These are phyloP conservation scores for Spathaspora boniae DNA, from an alignment of 805 yeast genomes.

Conservation along the genomic window DNA sequence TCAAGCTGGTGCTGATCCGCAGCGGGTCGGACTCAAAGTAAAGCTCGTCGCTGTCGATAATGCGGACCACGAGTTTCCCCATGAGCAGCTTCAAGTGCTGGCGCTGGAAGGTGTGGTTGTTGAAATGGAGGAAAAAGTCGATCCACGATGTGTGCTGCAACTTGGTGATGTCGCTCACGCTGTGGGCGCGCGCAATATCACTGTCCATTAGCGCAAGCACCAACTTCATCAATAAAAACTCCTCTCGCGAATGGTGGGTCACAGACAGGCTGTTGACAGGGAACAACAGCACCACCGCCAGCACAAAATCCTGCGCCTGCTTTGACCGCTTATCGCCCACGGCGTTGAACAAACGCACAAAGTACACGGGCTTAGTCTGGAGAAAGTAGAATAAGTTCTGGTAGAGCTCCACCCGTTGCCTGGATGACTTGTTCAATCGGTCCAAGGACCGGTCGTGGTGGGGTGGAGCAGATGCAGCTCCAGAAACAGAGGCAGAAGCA, in stretches of 20 bases:
- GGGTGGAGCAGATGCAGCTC: conserved; percentile 10
- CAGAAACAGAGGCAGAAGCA: too few relatives aligned
- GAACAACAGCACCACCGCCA: conserved; percentile 22
- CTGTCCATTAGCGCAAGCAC: conserved; percentile 45
- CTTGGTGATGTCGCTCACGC: conserved; percentile 38
- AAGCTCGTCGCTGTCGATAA: conserved; percentile 47
- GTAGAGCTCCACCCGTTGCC: conserved; percentile 59
- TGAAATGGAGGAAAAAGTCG: conserved; percentile 38
- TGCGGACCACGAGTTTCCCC: conserved; percentile 33
- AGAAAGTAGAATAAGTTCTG: conserved; percentile 77
- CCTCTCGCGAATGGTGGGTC: conserved; percentile 59
- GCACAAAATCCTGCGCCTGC: conserved; percentile 20
- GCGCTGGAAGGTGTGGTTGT: conserved; percentile 48
- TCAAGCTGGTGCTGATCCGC: conserved; percentile 44
- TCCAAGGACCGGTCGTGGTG: conserved; percentile 22
- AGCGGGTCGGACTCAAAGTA: conserved; percentile 82
- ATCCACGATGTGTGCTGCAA: conserved; percentile 42
- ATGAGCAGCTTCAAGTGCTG: conserved; percentile 38
- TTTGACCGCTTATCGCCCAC: conserved; percentile 23
- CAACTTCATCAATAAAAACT: conserved; percentile 58
- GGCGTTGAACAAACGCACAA: conserved; percentile 50
- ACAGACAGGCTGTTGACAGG: conserved; percentile 29
- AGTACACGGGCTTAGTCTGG: conserved; percentile 78
- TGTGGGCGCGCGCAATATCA: conserved; percentile 31
- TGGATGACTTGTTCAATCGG: conserved; percentile 36